Evolutionary conservation across 1,139 yeast species (phyloP), one percentile per base, ranked within the genome.

Genomic region (Magnusiomyces sp.): DNA sequence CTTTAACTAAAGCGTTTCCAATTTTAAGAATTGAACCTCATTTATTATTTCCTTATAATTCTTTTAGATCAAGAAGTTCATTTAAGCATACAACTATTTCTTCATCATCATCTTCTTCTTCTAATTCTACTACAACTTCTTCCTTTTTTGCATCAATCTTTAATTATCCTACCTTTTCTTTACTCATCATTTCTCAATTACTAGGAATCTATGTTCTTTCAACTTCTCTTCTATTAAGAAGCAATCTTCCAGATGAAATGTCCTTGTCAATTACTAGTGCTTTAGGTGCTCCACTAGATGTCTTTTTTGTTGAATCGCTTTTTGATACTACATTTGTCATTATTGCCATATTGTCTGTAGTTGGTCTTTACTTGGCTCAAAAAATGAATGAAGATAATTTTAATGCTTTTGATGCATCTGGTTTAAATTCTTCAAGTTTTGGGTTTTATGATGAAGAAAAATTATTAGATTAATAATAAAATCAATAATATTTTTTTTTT

Each of bases 121-220:
- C 17, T 4, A 4, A 31, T 20, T 13, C 32, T 11, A 14, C 41
- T 5, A 19, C 20, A 7, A 19, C 11, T 4, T 5, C 14, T 5
- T 5, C 20, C 20, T 27, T 19, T 14, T 13, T 38, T n/a, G 43
- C 43, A 2, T 32, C 45, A n/a, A 17, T 32, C n/a, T 42, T 42
- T 29, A 20, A 33, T 13, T 42, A 42, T 40, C 47, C 45, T 20
- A 43, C 47, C 2, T 37, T 56, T 20, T 54, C 61, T 3, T 71
- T 72, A 45, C 66, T 87, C 34, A 64, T 85, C 2, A 74, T 84
- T 4, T 77, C 86, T 10, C 85, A 88, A 65, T 69, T 88, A 11
- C 69, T 83, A 17, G 95, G 95, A 0, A 75, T 86, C 2, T 89
- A 89, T 61, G 82, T 84, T 1, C 73, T 89, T 33, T 83, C 96